These are phyloP conservation scores for Termitomyces sp. DNA, from an alignment of 768 basidiomycete species.

Conservation along the genomic window DNA sequence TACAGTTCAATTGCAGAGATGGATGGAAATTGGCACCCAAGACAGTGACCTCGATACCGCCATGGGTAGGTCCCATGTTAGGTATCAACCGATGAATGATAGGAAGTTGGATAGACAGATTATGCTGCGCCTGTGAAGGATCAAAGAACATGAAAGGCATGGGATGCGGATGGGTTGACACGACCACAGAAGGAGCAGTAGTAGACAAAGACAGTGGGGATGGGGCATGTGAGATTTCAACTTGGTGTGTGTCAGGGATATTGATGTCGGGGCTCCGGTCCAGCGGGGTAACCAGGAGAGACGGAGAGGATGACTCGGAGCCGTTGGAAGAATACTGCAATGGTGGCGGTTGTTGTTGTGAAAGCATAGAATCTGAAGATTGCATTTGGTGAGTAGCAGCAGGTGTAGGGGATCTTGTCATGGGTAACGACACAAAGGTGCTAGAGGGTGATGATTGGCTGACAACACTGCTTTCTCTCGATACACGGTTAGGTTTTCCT, in stretches of 20 bases:
- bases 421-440: slow-evolving; percentile 39
- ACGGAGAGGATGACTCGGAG: slow-evolving; percentile 46
- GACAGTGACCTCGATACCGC: slow-evolving; percentile 93
- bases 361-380: slow-evolving; percentile 22
- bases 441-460: slow-evolving; percentile 47
- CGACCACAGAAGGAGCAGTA: slow-evolving; percentile 22
- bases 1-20: slow-evolving; percentile 63
- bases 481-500: slow-evolving; percentile 39
- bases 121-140: slow-evolving; percentile 41
- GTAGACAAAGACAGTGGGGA: slow-evolving; percentile 24
- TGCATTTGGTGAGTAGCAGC: slow-evolving; percentile 28
- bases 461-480: slow-evolving; percentile 53
- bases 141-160: slow-evolving; percentile 66
- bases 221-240: slow-evolving; percentile 21
- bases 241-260: slow-evolving; percentile 31
- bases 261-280: slow-evolving; percentile 37
- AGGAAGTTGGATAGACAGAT: slow-evolving; percentile 52
- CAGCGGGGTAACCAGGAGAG: slow-evolving; percentile 40
- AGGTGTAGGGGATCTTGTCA: slow-evolving; percentile 45
- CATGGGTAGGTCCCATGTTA: slow-evolving; percentile 79
- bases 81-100: slow-evolving; percentile 86
- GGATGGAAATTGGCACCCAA: slow-evolving; percentile 89
- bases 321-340: slow-evolving; percentile 35
- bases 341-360: slow-evolving; percentile 29
- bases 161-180: slow-evolving; percentile 33